Base-by-base conservation (phyloP, 371 early-diverging fungal genomes). In the Mucor velutinosus region DNA sequence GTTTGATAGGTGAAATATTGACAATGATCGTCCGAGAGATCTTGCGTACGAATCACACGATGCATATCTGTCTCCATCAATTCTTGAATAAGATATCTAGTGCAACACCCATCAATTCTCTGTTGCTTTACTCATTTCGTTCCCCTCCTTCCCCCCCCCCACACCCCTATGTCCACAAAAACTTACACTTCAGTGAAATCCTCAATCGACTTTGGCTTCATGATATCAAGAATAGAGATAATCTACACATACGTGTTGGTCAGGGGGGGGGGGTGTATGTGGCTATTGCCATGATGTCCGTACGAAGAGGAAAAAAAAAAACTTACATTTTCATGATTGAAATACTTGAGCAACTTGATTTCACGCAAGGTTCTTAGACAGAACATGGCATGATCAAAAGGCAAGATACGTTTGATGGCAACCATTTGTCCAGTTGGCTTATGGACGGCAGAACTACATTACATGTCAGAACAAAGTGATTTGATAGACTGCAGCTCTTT, bases 41-140 rank as follows among this genome's bases (percentile, higher is more conserved):
- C 93, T 86, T 98, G 98, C n/a, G 97, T 96, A 62, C 94, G 90
- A 80, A 99, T 97, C 62, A 99, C 97, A 69, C 98, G 94, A 78
- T 98, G 98, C 84, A 99, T 88, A 78, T 99, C 97, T 25, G 99
- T 98, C 79, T 98, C 99, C 98, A 99, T 98, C 45, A 99, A 79
- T 80, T 95, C 97, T 69, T 89, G 89, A 58, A 89, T 87, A 65
- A 87, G 76, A 67, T 88, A 87, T 0, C 86, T 87, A 66, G 64
- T n/a, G 37, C 23, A 29, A 17, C 25, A 25, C 21, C 27, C 17
- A 39, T 60, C 17, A 41, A 25, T 17, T 39, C 27, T 12, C 41
- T 25, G 0, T 11, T 17, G 10, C 33, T 37, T 11, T 39, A 4
- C 57, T 45, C 37, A 10, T 45, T 1, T 32, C 12, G 5, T 2